Conservation (phyloP, 2,329 filamentous ascomycete species). For the Aspergillus vadensis region DNA sequence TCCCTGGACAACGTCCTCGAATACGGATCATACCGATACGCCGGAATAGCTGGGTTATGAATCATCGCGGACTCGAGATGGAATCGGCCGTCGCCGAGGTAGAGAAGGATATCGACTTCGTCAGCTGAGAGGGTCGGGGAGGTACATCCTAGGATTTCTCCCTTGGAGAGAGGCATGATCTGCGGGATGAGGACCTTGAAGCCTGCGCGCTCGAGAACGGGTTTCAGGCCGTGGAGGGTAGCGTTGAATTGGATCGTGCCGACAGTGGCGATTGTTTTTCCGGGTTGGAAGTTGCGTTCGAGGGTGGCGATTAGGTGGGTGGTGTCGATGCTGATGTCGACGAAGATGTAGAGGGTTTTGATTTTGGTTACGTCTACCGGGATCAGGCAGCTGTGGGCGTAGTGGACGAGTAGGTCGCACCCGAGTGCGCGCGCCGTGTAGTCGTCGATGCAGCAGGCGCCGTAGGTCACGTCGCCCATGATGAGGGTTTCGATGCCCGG, state of each 20-base stretch:
- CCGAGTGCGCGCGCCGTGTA: slow-evolving; percentile 93
- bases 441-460: slow-evolving; percentile 97
- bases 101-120: slow-evolving; percentile 75
- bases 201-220: slow-evolving; percentile 76
- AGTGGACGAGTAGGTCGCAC: slow-evolving; percentile 93
- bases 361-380: slow-evolving; percentile 96
- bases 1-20: slow-evolving; percentile 88
- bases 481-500: slow-evolving; percentile 89
- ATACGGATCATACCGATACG: slow-evolving; percentile 97
- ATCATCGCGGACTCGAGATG: slow-evolving; percentile 99
- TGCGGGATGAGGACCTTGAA: slow-evolving; percentile 87
- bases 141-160: slow-evolving; percentile 96
- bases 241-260: slow-evolving; percentile 99
- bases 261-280: slow-evolving; percentile 87
- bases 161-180: slow-evolving; percentile 87
- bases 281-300: slow-evolving; percentile 80
- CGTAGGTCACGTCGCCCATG: slow-evolving; percentile 99
- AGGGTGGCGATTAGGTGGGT: slow-evolving; percentile 82
- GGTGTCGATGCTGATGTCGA: slow-evolving; percentile 95
- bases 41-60: slow-evolving; percentile 86
- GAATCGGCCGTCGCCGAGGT: slow-evolving; percentile 89
- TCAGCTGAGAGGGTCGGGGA: slow-evolving; percentile 70
- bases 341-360: slow-evolving; percentile 96
- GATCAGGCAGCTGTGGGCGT: slow-evolving; percentile 94
- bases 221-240: slow-evolving; percentile 82